phyloP scores from a whole-genome alignment of 345 rosid genomes.

The Gossypium bickii region DNA sequence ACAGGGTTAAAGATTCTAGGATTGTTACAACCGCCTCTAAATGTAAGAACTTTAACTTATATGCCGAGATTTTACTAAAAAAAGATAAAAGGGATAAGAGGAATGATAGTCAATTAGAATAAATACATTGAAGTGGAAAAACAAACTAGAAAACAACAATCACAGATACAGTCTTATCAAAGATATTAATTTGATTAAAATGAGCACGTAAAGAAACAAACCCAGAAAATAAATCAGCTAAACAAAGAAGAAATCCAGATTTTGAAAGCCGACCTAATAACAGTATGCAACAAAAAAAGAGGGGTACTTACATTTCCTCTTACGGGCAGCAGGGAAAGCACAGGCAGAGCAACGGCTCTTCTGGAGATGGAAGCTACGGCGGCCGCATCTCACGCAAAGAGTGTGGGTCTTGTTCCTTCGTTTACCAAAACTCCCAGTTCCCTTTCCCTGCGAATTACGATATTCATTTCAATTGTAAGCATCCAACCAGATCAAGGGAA shows the following conservation, averaged over 20 bases:
- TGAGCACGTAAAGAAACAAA: neutral
- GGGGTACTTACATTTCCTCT: slow-evolving; percentile 65
- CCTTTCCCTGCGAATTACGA: slow-evolving; percentile 67
- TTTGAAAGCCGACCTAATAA: neutral
- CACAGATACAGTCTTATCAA: neutral
- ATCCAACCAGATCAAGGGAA: neutral
- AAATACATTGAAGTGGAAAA: neutral
- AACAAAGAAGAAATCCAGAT: neutral
- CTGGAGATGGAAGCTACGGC: slow-evolving; percentile 97
- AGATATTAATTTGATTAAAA: neutral
- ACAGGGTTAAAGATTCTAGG: no score
- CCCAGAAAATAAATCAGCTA: neutral
- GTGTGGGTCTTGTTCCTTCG: slow-evolving; percentile 99
- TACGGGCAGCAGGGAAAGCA: slow-evolving; percentile 97
- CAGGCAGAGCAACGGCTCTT: slow-evolving; percentile 96
- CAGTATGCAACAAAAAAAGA: neutral
- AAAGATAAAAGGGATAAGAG: neutral
- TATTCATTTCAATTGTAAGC: neutral
- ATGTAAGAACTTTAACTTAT: no score
- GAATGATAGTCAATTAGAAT: neutral
- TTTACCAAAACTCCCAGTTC: slow-evolving; percentile 98
- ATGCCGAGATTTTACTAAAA: no score
- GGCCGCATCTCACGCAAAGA: slow-evolving; percentile 93
- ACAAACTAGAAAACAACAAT: neutral
- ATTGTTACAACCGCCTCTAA: no score